Evolutionary conservation across 78 protist genomes (phyloP).

Genomic region (Cyanophora paradoxa): DNA sequence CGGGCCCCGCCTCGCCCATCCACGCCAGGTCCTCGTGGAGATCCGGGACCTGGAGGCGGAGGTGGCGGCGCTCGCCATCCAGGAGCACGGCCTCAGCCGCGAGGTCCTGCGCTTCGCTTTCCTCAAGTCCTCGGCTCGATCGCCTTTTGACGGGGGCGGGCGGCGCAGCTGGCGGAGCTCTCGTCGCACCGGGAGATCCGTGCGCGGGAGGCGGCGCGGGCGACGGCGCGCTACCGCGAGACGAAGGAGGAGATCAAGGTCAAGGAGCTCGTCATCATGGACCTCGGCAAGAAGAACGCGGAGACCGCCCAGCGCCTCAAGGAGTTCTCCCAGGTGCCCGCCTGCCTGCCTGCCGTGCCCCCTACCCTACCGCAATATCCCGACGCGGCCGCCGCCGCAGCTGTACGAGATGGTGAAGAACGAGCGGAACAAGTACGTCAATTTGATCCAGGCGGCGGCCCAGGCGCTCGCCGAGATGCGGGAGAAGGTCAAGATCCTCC

Average conservation of each 20-base stretch:
- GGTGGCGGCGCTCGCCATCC: background rate
- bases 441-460: constrained; percentile 36
- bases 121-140: no score
- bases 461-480: constrained; percentile 53
- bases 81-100: constrained; percentile 15
- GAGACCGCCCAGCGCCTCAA: constrained; percentile 8
- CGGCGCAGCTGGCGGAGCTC: background rate
- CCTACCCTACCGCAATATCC: no score
- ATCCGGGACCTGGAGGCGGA: constrained; percentile 30
- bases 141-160: no score
- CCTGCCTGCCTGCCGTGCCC: no score
- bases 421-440: constrained; percentile 44
- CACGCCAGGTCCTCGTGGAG: background rate
- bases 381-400: no score
- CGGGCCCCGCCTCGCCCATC: no score
- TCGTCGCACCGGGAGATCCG: constrained; percentile 2
- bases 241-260: constrained; percentile 14
- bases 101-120: no score
- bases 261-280: constrained; percentile 22
- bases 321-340: no score
- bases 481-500: constrained; percentile 62
- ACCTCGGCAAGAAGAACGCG: constrained; percentile 20
- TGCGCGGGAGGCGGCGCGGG: constrained; percentile 1
- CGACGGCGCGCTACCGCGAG: background rate
- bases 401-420: constrained; percentile 34